Evolutionary conservation across 2,329 filamentous ascomycete genomes (phyloP).

Genomic region (Pyricularia sp.): DNA sequence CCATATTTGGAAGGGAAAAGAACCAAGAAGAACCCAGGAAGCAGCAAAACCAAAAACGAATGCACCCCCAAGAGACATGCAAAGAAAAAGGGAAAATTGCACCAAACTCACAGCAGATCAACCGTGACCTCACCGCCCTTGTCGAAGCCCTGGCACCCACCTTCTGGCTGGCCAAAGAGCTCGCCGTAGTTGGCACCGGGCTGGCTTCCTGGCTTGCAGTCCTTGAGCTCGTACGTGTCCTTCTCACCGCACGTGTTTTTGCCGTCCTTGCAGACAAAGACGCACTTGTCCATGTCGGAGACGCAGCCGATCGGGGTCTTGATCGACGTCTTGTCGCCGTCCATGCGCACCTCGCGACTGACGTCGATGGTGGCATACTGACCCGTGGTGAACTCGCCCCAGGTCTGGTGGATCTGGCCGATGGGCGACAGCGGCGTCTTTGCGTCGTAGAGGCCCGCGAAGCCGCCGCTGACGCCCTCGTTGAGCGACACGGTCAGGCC

Average conservation of each 20-base stretch:
- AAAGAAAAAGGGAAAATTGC: background rate
- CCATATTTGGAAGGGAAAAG: no score
- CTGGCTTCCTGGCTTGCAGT: constrained; percentile 14
- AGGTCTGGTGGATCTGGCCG: constrained; percentile 28
- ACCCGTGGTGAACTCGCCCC: constrained; percentile 29
- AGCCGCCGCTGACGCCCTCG: constrained; percentile 23
- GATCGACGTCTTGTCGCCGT: constrained; percentile 22
- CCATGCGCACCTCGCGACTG: constrained; percentile 29
- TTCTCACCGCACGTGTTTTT: constrained; percentile 18
- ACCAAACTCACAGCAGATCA: background rate
- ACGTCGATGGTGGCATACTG: constrained; percentile 25
- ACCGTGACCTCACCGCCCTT: constrained; percentile 9
- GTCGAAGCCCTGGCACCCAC: constrained; percentile 17
- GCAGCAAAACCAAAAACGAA: background rate
- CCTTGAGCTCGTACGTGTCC: constrained; percentile 23
- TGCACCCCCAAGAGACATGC: background rate
- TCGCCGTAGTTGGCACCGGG: constrained; percentile 6
- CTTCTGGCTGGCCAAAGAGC: constrained; percentile 14
- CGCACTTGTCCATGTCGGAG: constrained; percentile 26
- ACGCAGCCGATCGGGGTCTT: constrained; percentile 23
- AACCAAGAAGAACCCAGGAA: background rate
- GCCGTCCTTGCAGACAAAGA: constrained; percentile 25
- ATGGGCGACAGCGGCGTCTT: constrained; percentile 16
- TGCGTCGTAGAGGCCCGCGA: constrained; percentile 20
- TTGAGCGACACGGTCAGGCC: constrained; percentile 23